Evolutionary conservation across 176 grass and related monocot genomes (phyloP).

Genomic region (Oryza rufipogon): DNA sequence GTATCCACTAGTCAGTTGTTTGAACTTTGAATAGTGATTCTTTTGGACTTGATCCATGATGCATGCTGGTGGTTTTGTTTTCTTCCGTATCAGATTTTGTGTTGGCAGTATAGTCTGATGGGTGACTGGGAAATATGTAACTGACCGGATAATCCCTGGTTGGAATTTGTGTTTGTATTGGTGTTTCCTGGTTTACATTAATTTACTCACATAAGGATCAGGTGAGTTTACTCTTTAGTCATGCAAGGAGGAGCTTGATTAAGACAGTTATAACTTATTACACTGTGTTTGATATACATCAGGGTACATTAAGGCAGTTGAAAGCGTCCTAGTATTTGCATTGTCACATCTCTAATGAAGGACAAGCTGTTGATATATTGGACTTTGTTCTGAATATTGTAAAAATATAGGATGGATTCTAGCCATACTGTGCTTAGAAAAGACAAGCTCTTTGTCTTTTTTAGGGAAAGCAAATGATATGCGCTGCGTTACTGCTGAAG

Average conservation of each 20-base stretch:
- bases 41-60: constrained; percentile 12
- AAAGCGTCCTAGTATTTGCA: constrained; percentile 2
- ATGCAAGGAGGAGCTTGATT: background rate
- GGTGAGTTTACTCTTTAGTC: constrained; percentile 29
- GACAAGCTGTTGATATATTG: background rate
- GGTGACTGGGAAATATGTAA: constrained; percentile 6
- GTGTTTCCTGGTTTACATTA: background rate
- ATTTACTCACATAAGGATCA: constrained; percentile 32
- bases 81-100: constrained; percentile 5
- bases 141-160: background rate
- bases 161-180: constrained; percentile 14
- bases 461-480: background rate
- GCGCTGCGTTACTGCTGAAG: background rate
- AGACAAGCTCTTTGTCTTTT: constrained; percentile 28
- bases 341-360: constrained; percentile 1
- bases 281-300: background rate
- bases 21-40: background rate
- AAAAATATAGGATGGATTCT: constrained; percentile 3
- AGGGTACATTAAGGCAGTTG: background rate
- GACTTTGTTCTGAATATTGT: constrained; percentile 7
- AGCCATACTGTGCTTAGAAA: constrained; percentile 29
- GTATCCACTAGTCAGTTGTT: background rate
- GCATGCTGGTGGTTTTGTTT: background rate
- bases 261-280: background rate
- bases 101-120: background rate